These are phyloP conservation scores for Phytophthora citricola DNA, from an alignment of 352 stramenopile species.

Conservation along the genomic window DNA sequence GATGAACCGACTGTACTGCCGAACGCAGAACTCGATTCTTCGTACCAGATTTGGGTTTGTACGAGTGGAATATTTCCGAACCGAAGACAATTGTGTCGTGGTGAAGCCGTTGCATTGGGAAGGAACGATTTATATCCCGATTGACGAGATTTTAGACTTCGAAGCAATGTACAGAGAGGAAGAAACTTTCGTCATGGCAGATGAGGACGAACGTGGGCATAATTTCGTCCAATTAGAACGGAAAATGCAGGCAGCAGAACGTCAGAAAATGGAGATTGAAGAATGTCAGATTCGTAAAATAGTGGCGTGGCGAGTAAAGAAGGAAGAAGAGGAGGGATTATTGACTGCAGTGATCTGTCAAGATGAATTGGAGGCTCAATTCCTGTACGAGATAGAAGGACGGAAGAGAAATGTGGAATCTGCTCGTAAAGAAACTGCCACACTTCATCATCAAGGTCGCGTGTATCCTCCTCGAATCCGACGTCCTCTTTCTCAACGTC, in stretches of 20 bases:
- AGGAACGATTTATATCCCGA: slow-evolving; percentile 57
- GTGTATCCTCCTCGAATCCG: slow-evolving; percentile 43
- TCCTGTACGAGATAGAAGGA: slow-evolving; percentile 56
- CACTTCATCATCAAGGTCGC: slow-evolving; percentile 36
- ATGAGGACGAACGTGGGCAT: slow-evolving; percentile 42
- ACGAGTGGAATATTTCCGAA: slow-evolving; percentile 54
- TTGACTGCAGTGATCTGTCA: slow-evolving; percentile 41
- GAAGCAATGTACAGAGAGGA: slow-evolving; percentile 58
- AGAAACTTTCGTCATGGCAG: slow-evolving; percentile 52
- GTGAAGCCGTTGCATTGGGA: slow-evolving; percentile 53
- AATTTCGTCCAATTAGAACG: slow-evolving; percentile 35
- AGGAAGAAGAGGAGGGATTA: slow-evolving; percentile 44
- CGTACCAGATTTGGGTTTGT: slow-evolving; percentile 61
- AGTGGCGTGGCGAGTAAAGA: slow-evolving; percentile 47
- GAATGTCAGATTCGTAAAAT: slow-evolving; percentile 46
- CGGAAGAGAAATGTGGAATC: slow-evolving; percentile 24
- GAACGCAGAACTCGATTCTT: slow-evolving; percentile 43
- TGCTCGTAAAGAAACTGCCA: slow-evolving; percentile 45
- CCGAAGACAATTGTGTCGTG: slow-evolving; percentile 58
- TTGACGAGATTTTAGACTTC: slow-evolving; percentile 48
- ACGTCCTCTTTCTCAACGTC: slow-evolving; percentile 21
- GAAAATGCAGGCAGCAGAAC: slow-evolving; percentile 31
- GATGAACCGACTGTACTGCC: slow-evolving; percentile 53
- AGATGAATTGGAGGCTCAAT: slow-evolving; percentile 51
- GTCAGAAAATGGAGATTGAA: slow-evolving; percentile 49